Evolutionary conservation across 106 monocot species (phyloP), one percentile per base, ranked within the genome.

Genomic region (Allium sativum): DNA sequence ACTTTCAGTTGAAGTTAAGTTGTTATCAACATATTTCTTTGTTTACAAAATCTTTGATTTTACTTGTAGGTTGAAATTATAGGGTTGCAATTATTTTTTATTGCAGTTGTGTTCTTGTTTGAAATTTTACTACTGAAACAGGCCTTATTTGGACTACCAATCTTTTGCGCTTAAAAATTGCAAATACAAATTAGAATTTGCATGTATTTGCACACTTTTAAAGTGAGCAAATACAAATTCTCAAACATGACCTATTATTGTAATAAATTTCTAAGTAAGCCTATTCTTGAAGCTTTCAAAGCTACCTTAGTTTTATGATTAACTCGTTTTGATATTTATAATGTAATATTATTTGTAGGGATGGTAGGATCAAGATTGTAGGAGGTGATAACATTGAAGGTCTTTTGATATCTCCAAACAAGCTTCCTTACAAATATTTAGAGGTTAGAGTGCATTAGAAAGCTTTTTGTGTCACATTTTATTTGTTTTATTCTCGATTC

Each of bases 321-420:
- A 31, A 31, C 1, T 31, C 31, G 1, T 31, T 31, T 31, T 31
- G 5, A 31, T 31, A 31, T 31, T 0, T 31, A 31, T 31, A 31
- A 31, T 31, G 31, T 31, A 31, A 31, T 31, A 31, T 31, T 31
- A 7, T 12, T 53, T 79, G 73, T 76, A 98, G 96, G 75, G 96
- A 98, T 80, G 96, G 96, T 64, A 87, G 96, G 73, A 91, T 98
- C 76, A 98, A 98, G 65, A 78, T 98, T 55, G 78, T 98, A 68
- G 96, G 96, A 61, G 96, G 91, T 70, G 84, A 84, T 55, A 88
- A 98, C 68, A 98, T 98, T 72, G 96, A 98, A 73, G 84, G 79
- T 61, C 72, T 98, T 59, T 72, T 98, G 50, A 76, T 88, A 67
- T 91, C 87, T 17, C 84, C 91, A 6, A 84, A 85, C 56, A 91